Evolutionary conservation across 345 rosid genomes (phyloP), one percentile per base, ranked within the genome.

Genomic region (Alliaria petiolata): DNA sequence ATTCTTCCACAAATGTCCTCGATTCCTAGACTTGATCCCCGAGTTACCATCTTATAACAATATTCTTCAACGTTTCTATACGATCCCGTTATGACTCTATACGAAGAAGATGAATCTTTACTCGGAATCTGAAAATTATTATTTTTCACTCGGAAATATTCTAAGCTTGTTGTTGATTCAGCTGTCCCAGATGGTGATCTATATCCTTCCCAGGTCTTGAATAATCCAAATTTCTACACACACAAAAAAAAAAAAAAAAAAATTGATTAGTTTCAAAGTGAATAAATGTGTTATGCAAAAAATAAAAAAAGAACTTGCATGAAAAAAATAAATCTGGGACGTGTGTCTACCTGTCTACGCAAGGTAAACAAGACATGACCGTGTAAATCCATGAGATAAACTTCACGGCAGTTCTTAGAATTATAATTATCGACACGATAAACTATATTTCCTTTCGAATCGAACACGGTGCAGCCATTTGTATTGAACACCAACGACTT

Each of bases 391-490:
- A 86, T 86, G 19, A 88, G 89, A 52, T 76, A 76, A 66, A 85
- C 88, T 81, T 85, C 81, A 12, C 77, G 67, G 47, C 77, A 74
- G 19, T 72, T 46, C 55, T 75, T 81, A 57, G 74, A 62, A 70
- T 82, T 80, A 67, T 84, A 87, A 74, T 85, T 85, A 70, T 87
- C 90, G 10, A 87, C 93, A 6, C 93, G 82, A 46, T 82, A 85
- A 60, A 83, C 80, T 43, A 88, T 73, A 2, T 70, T 69, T 8
- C 93, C 93, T 40, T 62, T 72, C 0, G 91, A 84, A 63, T 81
- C 80, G 28, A 77, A 86, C 2, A 86, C 89, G 3, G 88, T 88
- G 78, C 89, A 86, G 6, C 90, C 90, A 50, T 80, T 82, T 58
- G 86, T 80, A 34, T 79, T 77, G 36, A 79, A 69, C 14, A 88